phyloP scores from a whole-genome alignment of 2,329 filamentous ascomycete genomes.

The Sarocladium brachiariae region DNA sequence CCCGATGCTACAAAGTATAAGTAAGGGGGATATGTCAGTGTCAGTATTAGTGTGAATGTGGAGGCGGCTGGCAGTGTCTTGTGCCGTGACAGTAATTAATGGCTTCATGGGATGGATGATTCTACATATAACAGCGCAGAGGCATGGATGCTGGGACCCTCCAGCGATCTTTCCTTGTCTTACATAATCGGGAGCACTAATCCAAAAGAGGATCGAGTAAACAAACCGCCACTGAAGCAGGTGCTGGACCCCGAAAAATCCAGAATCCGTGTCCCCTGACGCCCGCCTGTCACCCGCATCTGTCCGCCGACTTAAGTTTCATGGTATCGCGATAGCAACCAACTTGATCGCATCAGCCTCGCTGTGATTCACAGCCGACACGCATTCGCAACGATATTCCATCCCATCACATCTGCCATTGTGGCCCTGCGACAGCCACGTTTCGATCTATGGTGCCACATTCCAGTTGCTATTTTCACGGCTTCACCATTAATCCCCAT shows the following conservation, averaged over 20 bases:
- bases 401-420: not conserved
- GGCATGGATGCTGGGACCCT: too few relatives aligned
- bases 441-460: not conserved
- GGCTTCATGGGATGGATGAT: too few relatives aligned
- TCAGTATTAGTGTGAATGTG: too few relatives aligned
- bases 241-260: constrained; percentile 3
- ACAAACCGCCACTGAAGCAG: constrained; percentile 4
- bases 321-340: constrained; percentile 6
- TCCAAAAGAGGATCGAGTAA: constrained; percentile 1
- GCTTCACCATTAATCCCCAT: not conserved
- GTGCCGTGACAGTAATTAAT: too few relatives aligned
- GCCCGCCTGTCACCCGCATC: not conserved
- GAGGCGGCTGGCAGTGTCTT: too few relatives aligned
- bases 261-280: not conserved
- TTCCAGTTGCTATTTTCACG: not conserved
- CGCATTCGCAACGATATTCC: not conserved
- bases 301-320: not conserved
- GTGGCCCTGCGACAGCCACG: constrained; percentile 3
- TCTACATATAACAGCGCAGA: too few relatives aligned
- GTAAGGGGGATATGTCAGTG: too few relatives aligned
- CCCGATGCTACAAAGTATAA: too few relatives aligned
- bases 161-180: too few relatives aligned
- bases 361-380: constrained; percentile 1
- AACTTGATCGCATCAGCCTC: not conserved
- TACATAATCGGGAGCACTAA: not conserved